Evolutionary conservation across 2,329 filamentous ascomycete genomes (phyloP), one percentile per base, ranked within the genome.

Genomic region (Botrytis aclada): DNA sequence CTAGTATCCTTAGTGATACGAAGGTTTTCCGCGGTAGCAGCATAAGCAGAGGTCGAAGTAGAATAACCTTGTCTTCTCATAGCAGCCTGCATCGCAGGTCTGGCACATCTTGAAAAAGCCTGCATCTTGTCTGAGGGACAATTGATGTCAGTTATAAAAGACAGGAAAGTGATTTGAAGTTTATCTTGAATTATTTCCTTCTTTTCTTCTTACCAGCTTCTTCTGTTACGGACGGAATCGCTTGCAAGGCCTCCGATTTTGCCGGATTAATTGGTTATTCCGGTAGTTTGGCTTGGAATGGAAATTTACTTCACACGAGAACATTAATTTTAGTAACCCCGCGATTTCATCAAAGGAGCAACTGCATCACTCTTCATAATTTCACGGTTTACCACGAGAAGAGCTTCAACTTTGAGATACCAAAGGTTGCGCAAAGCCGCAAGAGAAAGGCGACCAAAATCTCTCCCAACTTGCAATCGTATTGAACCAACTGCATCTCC

Each of bases 1-100:
- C 96, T 97, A 80, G 96, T 99, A 79, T 98, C 91, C 83, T 87
- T 82, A 84, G 94, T 97, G 87, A 98, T 95, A 85, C 94, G 92
- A 81, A 98, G 89, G 88, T 98, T 98, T 81, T 91, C 86, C 82
- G 91, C 87, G 74, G 93, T 95, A 80, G 88, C 83, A 78, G 90
- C 84, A 83, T 95, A 95, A 76, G 89, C 89, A 77, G 90, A 88
- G 75, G 87, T 87, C 77, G 87, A 84, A 70, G 92, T 91, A 82
- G 92, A 91, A 87, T 97, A 97, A 79, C 87, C 84, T 83, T 94
- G 91, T 82, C 89, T 88, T 81, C 91, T 88, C 84, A 90, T 86
- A 87, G 88, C 84, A 85, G 88, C 85, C 78, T 87, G 88, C 86
- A 91, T 84, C 85, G 87, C 90, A 85, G 88, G 90, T 86, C 87